Evolutionary conservation across 2,329 filamentous ascomycete genomes (phyloP), one percentile per base, ranked within the genome.

Genomic region (Mariannaea sp.): DNA sequence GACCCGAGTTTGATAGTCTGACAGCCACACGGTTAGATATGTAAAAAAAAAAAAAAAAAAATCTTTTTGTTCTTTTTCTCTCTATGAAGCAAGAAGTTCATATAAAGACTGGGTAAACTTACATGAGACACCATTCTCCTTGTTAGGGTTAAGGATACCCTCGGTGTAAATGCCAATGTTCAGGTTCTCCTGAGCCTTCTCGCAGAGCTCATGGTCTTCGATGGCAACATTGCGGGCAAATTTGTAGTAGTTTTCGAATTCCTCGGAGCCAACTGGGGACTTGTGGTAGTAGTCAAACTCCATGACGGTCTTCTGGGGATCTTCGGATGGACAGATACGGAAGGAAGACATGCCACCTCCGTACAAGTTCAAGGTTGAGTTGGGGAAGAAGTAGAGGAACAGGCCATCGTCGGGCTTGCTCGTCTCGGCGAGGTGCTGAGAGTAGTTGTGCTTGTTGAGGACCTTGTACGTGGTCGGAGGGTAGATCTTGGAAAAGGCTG

Each of bases 201-300:
- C 80, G 59, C 81, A 84, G 1, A 83, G 69, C 65, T 83, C 80
- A 56, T 75, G 82, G 52, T 83, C 80, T 56, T 83, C 80, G 53
- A 80, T 64, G 0, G 80, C 80, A 3, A 84, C 81, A 56, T 80
- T 79, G 3, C 80, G 71, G 4, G 82, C 79, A 47, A 83, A 83
- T 35, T 75, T 77, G 61, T 73, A 83, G 58, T 83, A 83, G 5
- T 80, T 74, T 52, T 82, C 78, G 55, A 83, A 83, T 40, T 77
- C 77, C n/a, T 80, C 75, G 5, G 59, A 58, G n/a, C 53, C 6
- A 75, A 78, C 0, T 69, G 71, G 27, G 75, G 52, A 77, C 24
- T 72, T 58, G 52, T 83, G 79, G 58, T 82, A 83, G 56, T 84
- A 84, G 60, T 83, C 81, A 53, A 84, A 84, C 59, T 83, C 80